phyloP scores from a whole-genome alignment of 225 moss, liverwort and hornwort species.

The Polytrichum commune region DNA sequence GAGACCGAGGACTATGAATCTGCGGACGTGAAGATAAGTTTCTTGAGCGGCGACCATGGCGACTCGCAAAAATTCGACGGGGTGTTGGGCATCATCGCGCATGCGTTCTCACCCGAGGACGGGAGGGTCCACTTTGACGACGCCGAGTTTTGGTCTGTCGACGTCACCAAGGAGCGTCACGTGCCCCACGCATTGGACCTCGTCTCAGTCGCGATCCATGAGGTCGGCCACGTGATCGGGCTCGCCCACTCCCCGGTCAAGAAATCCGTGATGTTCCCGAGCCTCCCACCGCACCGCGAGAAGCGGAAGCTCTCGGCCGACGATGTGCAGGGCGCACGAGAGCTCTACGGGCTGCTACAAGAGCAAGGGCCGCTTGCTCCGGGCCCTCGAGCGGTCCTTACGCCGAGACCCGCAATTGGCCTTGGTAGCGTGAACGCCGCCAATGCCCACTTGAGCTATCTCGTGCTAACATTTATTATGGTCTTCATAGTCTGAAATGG shows the following conservation, averaged over 20 bases:
- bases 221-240: slow-evolving; percentile 59
- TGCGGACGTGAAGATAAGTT: slow-evolving; percentile 60
- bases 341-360: slow-evolving; percentile 27
- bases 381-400: neutral
- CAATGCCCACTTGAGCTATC: too few relatives aligned
- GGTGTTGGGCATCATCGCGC: slow-evolving; percentile 53
- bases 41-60: slow-evolving; percentile 42
- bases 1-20: slow-evolving; percentile 37
- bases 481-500: too few relatives aligned
- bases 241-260: slow-evolving; percentile 42
- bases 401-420: neutral
- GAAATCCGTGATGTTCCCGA: slow-evolving; percentile 59
- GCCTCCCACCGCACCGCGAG: slow-evolving; percentile 38
- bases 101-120: slow-evolving; percentile 57
- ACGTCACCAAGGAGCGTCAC: slow-evolving; percentile 35
- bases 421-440: too few relatives aligned
- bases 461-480: too few relatives aligned
- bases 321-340: slow-evolving; percentile 40
- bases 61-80: slow-evolving; percentile 55
- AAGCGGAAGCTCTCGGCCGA: slow-evolving; percentile 40
- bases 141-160: slow-evolving; percentile 46
- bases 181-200: slow-evolving; percentile 51
- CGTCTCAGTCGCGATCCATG: slow-evolving; percentile 50
- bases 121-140: slow-evolving; percentile 54
- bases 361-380: too few relatives aligned